Evolutionary conservation across 2,329 filamentous ascomycete species (phyloP), one percentile per base, ranked within the genome.

Genomic region (Colletotrichum australisinense): DNA sequence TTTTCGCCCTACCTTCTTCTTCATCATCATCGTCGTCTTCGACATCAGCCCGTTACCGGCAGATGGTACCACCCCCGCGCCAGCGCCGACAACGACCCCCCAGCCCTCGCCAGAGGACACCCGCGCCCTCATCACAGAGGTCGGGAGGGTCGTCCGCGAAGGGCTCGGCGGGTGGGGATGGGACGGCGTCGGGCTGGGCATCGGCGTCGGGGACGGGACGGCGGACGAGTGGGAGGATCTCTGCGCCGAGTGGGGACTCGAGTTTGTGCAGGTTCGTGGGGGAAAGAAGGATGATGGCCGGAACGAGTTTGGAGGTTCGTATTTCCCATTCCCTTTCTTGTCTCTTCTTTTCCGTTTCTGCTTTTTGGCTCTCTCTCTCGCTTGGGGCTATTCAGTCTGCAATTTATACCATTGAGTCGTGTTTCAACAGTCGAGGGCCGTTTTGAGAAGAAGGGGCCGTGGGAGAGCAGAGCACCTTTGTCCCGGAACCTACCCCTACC

Each of bases 141-240:
- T 92, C 0, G 88, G 88, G 0, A 84, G 84, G 62, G 88, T 93
- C 2, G 84, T 91, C 0, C 85, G 85, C 69, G 82, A 90, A 2
- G 90, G 89, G 0, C 84, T 91, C 2, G 90, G 90, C 3, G 89
- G 89, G 8, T 90, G 87, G 84, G 83, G 84, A 2, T 93, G 91
- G 91, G 91, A 93, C 69, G 92, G 91, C 1, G 90, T 92, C 0
- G 84, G 86, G 19, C 77, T 93, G 14, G 92, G 88, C 1, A 82
- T 93, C 1, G 90, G 88, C 0, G 85, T 93, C 35, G 87, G 84
- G 26, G 83, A 83, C 57, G 79, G 79, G 6, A 77, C 80, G 22
- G 79, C 80, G 14, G 89, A 91, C 32, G 86, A 88, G 74, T 92
- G 90, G 90, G 91, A 93, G 76, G 90, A 91, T 68, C 76, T 87